Percentiles rank a stretch among this genome's conserved stretches.
phyloP scores from a whole-genome alignment of 768 basidiomycete species.

The Gloeostereum incarnatum region DNA sequence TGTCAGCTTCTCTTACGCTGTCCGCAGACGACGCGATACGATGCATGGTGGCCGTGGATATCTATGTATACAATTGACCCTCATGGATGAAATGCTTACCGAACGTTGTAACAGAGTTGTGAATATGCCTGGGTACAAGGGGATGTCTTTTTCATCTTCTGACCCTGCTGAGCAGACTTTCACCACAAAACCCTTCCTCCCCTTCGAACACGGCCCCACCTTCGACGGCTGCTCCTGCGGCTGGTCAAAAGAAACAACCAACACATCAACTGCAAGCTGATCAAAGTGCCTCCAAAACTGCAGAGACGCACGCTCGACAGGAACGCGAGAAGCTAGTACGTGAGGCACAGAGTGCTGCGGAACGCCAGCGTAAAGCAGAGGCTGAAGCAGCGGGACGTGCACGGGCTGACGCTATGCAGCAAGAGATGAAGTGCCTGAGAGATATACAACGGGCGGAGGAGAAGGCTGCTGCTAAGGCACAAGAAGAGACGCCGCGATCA shows the following conservation, averaged over 20 bases:
- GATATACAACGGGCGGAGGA: conserved; percentile 8
- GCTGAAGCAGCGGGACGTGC: no score
- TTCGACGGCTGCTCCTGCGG: no score
- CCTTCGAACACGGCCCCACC: no score
- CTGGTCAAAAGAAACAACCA: no score
- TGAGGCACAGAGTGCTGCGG: conserved; percentile 39
- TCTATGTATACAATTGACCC: no score
- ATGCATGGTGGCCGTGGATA: conserved; percentile 14
- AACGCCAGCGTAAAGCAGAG: conserved; percentile 32
- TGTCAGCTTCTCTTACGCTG: no score
- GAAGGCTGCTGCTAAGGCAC: conserved; percentile 13
- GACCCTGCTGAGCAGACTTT: neutral
- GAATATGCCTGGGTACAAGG: neutral
- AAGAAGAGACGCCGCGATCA: conserved; percentile 13
- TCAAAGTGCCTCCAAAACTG: no score
- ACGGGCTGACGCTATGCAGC: conserved; percentile 16
- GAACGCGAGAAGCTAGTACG: conserved; percentile 41
- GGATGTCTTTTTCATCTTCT: no score
- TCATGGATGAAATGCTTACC: conserved; percentile 12
- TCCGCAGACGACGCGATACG: conserved; percentile 16
- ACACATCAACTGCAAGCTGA: no score
- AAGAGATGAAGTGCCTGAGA: conserved; percentile 13
- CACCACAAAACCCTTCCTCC: no score
- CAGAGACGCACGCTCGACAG: no score
- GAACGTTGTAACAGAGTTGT: neutral